These are phyloP conservation scores for Salicornia ramosissima DNA, from an alignment of 148 eudicot species.

Conservation along the genomic window DNA sequence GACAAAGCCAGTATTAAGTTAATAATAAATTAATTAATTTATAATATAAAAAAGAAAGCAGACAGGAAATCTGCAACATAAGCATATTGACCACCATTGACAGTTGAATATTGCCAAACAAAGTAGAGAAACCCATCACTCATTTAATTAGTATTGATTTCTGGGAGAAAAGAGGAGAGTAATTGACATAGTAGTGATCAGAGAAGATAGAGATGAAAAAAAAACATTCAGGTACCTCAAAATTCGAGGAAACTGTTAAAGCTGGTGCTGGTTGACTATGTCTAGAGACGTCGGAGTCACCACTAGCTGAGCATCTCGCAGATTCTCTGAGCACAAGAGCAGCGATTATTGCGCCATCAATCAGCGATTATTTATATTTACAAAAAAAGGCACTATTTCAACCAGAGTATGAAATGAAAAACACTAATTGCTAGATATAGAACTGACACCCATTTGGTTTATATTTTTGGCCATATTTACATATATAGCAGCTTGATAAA, in stretches of 20 bases:
- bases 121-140: not conserved
- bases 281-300: constrained; percentile 52
- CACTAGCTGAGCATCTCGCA: constrained; percentile 37
- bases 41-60: not conserved
- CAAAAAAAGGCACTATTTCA: not conserved
- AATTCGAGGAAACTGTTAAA: constrained; percentile 67
- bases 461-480: too few species aligned
- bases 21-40: too few species aligned
- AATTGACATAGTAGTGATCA: not conserved
- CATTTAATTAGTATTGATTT: not conserved
- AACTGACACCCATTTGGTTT: too few species aligned
- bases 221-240: constrained; percentile 48
- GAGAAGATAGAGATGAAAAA: not conserved
- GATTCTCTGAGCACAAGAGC: constrained; percentile 38
- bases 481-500: too few species aligned
- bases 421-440: too few species aligned
- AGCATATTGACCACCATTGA: not conserved
- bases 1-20: not conserved
- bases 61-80: not conserved
- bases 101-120: not conserved
- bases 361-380: not conserved
- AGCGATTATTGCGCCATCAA: not conserved
- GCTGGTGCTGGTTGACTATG: constrained; percentile 42
- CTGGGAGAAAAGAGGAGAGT: not conserved
- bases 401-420: constrained; percentile 6